These are phyloP conservation scores for Globisporangium recalcitrans DNA, from an alignment of 352 stramenopile genomes.

Conservation along the genomic window DNA sequence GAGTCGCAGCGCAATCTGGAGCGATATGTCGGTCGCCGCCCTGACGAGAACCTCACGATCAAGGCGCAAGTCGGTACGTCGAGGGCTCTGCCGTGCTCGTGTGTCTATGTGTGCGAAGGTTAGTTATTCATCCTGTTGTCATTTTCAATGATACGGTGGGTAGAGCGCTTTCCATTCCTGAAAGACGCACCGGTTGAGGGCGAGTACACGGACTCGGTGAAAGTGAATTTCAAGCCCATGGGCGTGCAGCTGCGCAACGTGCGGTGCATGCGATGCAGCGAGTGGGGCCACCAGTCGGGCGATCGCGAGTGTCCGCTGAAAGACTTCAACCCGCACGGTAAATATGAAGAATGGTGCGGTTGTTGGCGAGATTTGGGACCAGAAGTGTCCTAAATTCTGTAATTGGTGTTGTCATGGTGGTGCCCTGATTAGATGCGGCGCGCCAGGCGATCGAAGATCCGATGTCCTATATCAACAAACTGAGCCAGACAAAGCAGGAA, in stretches of 20 bases:
- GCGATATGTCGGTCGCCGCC: conserved; percentile 59
- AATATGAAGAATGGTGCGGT: not conserved
- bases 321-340: conserved; percentile 71
- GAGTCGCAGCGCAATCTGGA: conserved; percentile 51
- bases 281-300: conserved; percentile 82
- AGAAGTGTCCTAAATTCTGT: not conserved
- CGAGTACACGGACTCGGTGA: conserved; percentile 72
- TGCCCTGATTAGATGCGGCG: conserved; percentile 43
- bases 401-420: not conserved
- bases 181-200: conserved; percentile 86
- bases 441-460: conserved; percentile 70
- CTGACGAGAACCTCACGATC: conserved; percentile 70
- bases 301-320: conserved; percentile 77
- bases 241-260: conserved; percentile 82
- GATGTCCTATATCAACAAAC: conserved; percentile 59
- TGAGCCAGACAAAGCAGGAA: conserved; percentile 43
- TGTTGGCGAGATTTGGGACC: no score
- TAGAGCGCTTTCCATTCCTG: conserved; percentile 84
- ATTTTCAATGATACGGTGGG: not conserved
- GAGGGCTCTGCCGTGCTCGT: not conserved
- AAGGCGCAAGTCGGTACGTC: conserved; percentile 64
- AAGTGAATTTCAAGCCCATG: conserved; percentile 86
- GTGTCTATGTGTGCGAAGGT: not conserved
- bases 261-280: conserved; percentile 68
- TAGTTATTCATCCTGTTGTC: not conserved